Evolutionary conservation across 2,329 filamentous ascomycete species (phyloP).

Genomic region (Pseudonectria foliicola): DNA sequence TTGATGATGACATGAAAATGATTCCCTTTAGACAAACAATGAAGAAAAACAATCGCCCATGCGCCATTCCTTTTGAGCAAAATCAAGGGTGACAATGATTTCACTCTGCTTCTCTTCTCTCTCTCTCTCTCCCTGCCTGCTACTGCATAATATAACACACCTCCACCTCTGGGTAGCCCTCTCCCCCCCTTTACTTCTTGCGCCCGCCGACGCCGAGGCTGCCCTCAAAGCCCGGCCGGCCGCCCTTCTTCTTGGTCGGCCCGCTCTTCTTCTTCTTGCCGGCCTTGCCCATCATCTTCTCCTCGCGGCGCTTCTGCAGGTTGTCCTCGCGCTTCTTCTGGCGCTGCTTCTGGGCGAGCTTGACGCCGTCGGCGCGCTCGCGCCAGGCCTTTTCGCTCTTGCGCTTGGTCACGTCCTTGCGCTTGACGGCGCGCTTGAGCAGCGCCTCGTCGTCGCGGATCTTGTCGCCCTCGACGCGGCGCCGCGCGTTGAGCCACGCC

Average conservation of each 20-base stretch:
- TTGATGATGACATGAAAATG: too few relatives aligned
- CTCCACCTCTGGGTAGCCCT: too few relatives aligned
- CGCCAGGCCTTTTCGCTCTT: slow-evolving; percentile 89
- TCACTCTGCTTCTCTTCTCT: not conserved
- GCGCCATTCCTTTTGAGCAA: too few relatives aligned
- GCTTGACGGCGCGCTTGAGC: slow-evolving; percentile 90
- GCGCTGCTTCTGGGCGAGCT: slow-evolving; percentile 67
- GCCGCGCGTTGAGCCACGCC: slow-evolving; percentile 84
- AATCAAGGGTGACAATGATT: too few relatives aligned
- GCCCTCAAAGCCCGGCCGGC: slow-evolving; percentile 63
- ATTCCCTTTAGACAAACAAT: too few relatives aligned
- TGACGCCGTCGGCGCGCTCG: slow-evolving; percentile 64
- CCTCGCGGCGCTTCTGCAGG: slow-evolving; percentile 64
- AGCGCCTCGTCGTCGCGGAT: slow-evolving; percentile 79
- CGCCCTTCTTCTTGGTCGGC: slow-evolving; percentile 38
- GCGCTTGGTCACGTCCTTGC: slow-evolving; percentile 82
- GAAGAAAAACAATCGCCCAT: too few relatives aligned
- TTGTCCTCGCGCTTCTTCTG: slow-evolving; percentile 81
- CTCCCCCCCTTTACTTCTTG: slow-evolving; percentile 32
- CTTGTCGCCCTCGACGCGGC: slow-evolving; percentile 81
- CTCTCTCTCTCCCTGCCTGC: slow-evolving; percentile 3
- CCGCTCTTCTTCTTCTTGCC: slow-evolving; percentile 49
- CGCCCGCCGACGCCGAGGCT: slow-evolving; percentile 51
- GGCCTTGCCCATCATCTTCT: slow-evolving; percentile 55
- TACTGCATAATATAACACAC: too few relatives aligned